Conservation (phyloP, 106 monocot genomes). For the Dioscorea alata region DNA sequence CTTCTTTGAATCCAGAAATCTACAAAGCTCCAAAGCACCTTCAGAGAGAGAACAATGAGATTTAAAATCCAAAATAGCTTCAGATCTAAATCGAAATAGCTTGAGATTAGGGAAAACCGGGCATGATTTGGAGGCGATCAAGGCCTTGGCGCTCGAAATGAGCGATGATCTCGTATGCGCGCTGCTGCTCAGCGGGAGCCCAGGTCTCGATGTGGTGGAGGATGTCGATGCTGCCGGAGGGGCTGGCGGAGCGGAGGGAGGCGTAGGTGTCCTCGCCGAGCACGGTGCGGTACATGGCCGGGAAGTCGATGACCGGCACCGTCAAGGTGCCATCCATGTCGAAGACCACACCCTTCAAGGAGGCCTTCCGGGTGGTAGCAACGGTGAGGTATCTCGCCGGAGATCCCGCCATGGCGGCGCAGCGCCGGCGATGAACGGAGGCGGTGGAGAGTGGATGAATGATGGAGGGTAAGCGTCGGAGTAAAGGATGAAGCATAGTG, state of each 20-base stretch:
- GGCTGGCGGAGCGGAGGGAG: conserved; percentile 6
- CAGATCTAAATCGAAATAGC: too few relatives aligned
- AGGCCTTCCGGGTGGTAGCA: conserved; percentile 4
- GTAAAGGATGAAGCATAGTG: neutral
- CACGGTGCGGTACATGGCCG: conserved; percentile 77
- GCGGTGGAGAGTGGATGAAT: neutral
- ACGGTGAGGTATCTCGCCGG: too few relatives aligned
- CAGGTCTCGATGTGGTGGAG: conserved; percentile 78
- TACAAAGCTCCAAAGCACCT: conserved; percentile 87
- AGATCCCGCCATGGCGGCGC: conserved; percentile 14
- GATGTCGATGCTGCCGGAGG: conserved; percentile 45
- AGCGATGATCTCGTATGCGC: conserved; percentile 74
- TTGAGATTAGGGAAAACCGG: conserved; percentile 34
- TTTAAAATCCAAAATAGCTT: too few relatives aligned
- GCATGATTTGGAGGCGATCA: conserved; percentile 94
- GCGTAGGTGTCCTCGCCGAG: conserved; percentile 62
- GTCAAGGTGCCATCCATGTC: conserved; percentile 99
- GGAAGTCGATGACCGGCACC: conserved; percentile 87
- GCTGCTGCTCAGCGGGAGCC: conserved; percentile 56
- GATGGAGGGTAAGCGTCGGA: neutral
- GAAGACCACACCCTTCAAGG: conserved; percentile 79
- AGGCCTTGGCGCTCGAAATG: conserved; percentile 71
- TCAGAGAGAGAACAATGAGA: neutral
- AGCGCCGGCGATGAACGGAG: neutral
- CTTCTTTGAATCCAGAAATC: conserved; percentile 58